Conservation (phyloP, 208 protist species). For the Plasmodiophora brassicae region DNA sequence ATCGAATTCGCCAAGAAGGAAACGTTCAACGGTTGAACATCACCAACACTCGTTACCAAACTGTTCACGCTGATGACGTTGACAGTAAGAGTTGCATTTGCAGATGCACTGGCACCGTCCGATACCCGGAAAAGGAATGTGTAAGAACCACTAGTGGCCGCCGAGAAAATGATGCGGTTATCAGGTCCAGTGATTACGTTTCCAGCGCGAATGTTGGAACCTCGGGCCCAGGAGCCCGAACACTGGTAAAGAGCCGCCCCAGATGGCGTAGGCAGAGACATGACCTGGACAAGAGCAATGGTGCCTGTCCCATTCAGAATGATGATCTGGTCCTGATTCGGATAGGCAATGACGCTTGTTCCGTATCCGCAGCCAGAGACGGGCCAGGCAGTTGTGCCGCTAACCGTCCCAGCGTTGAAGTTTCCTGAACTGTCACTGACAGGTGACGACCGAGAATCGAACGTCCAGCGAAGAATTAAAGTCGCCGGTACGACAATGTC, state of each 20-base stretch:
- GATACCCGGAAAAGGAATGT: background rate
- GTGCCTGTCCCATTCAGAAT: constrained; percentile 11
- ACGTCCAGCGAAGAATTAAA: background rate
- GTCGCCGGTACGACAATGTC: background rate
- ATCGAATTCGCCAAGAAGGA: background rate
- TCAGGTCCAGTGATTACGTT: background rate
- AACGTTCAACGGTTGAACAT: background rate
- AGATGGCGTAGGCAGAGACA: too few species aligned
- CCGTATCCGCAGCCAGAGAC: background rate
- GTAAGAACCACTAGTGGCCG: background rate
- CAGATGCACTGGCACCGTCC: background rate
- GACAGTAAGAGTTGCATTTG: background rate
- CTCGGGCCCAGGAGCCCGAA: background rate
- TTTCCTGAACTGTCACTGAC: background rate
- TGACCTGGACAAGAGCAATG: background rate
- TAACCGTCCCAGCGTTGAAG: background rate
- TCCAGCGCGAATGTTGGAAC: background rate
- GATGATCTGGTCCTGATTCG: background rate
- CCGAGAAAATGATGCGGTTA: background rate
- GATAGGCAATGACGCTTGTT: background rate
- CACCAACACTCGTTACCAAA: too few species aligned
- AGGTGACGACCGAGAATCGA: background rate
- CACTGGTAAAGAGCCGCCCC: background rate
- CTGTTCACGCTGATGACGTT: constrained; percentile 23
- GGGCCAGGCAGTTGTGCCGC: background rate